Evolutionary conservation across 768 basidiomycete genomes (phyloP), one percentile per base, ranked within the genome.

Genomic region (Panellus pusillus): DNA sequence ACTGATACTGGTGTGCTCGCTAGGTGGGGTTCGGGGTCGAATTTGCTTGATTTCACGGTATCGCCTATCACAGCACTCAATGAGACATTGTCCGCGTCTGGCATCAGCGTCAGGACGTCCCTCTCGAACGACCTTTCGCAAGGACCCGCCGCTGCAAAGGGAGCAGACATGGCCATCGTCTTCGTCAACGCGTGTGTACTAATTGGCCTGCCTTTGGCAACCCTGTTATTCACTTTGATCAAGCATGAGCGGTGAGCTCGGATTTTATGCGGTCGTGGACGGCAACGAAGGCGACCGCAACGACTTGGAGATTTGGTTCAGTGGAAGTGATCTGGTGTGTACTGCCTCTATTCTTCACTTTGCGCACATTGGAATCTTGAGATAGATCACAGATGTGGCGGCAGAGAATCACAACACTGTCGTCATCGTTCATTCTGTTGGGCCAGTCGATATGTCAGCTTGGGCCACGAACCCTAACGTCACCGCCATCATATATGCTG

Each of bases 381-480:
- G n/a, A 7, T 64, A 76, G 85, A 56, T 76, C 66, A 61, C 77
- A 51, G 68, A 74, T 0, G 84, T 87, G 4, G 91, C 93, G 0
- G 75, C 80, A 6, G 78, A 81, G 0, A 86, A 84, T 68, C 80
- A 73, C 57, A 91, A 91, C 66, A 91, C 89, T 5, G 79, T 94
- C 48, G 93, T 92, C 20, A 80, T 95, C 14, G 72, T 89, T 2
- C 86, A 93, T 68, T 83, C 83, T 8, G 87, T 91, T 29, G 92
- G 92, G 4, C 85, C 87, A 0, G 79, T 89, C 3, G 32, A 35
- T 7, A 35, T 35, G 32, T 35, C 32, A 3, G 32, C 32, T 2
- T 35, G 9, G 11, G 32, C 32, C 7, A 79, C 83, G 14, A 63
- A 82, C 18, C 78, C 74, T 48, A 79, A 79, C 13, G 83, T 82